phyloP scores from a whole-genome alignment of 345 rosid genomes.

The Salix udensis region DNA sequence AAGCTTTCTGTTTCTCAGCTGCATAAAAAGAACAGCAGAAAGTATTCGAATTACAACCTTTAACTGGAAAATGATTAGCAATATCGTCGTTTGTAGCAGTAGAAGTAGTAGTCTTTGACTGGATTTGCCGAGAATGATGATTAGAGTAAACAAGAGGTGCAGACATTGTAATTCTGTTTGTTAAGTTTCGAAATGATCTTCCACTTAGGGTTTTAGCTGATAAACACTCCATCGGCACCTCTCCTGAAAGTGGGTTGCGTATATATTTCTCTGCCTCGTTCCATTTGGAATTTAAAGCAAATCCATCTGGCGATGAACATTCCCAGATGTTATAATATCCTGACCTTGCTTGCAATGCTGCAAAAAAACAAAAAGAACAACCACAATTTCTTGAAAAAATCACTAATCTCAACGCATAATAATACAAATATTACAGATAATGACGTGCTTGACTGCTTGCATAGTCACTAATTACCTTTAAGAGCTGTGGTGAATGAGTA shows the following conservation, averaged over 20 bases:
- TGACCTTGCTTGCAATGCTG: constrained; percentile 84
- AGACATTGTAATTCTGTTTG: constrained; percentile 57
- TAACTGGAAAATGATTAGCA: constrained; percentile 26
- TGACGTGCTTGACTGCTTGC: background rate
- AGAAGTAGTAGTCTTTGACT: constrained; percentile 28
- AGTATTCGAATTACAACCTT: constrained; percentile 21
- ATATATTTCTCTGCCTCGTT: constrained; percentile 96
- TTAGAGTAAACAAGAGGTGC: constrained; percentile 67
- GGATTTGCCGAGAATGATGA: constrained; percentile 30
- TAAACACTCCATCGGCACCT: constrained; percentile 94
- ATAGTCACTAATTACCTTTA: constrained; percentile 42
- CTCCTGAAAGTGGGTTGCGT: constrained; percentile 94
- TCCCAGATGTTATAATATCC: constrained; percentile 46
- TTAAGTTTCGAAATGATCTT: constrained; percentile 59
- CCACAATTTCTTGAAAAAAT: background rate
- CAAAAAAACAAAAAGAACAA: background rate
- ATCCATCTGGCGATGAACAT: constrained; percentile 69
- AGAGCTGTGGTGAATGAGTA: constrained; percentile 88
- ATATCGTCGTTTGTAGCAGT: constrained; percentile 26
- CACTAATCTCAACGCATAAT: background rate
- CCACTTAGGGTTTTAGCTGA: constrained; percentile 76
- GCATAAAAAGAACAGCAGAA: background rate
- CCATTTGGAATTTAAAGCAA: constrained; percentile 89
- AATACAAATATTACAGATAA: background rate
- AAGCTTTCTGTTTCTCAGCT: no score